phyloP scores from a whole-genome alignment of 2,329 filamentous ascomycete species.

The Hymenotorrendiella dingleyae region DNA sequence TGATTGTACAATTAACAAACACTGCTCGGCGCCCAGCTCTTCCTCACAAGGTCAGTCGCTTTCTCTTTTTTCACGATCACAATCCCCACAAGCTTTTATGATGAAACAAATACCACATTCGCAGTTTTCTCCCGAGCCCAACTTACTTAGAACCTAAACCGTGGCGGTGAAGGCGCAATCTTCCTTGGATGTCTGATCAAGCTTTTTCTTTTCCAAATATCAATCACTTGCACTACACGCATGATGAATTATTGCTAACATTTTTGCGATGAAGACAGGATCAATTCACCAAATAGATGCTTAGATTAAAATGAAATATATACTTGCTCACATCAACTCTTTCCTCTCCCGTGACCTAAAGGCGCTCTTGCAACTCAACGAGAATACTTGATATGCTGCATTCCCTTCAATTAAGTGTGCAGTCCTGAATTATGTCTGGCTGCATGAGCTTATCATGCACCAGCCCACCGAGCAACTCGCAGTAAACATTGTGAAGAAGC shows the following conservation, averaged over 20 bases:
- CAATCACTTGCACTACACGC: background rate
- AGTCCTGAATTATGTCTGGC: no score
- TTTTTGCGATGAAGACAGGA: background rate
- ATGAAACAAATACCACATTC: slow-evolving; percentile 76
- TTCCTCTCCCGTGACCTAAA: no score
- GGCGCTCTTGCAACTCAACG: no score
- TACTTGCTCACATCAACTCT: no score
- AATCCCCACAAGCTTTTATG: slow-evolving; percentile 40
- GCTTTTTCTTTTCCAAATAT: slow-evolving; percentile 9
- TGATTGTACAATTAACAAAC: background rate
- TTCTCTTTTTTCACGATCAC: slow-evolving; percentile 7
- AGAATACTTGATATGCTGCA: no score
- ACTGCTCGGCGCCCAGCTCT: background rate
- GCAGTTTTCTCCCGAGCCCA: slow-evolving; percentile 81
- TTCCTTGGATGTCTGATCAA: slow-evolving; percentile 73
- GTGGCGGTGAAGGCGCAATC: slow-evolving; percentile 61
- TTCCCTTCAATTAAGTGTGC: no score
- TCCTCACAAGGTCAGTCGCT: slow-evolving; percentile 15
- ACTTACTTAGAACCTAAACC: slow-evolving; percentile 51
- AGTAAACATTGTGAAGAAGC: no score
- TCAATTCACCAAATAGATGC: no score
- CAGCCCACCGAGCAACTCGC: no score
- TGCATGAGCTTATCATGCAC: no score
- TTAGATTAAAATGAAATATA: no score
- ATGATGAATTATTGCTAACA: background rate